Conservation (phyloP, 495 filamentous ascomycete species). For the Penicillium cinerascens region DNA sequence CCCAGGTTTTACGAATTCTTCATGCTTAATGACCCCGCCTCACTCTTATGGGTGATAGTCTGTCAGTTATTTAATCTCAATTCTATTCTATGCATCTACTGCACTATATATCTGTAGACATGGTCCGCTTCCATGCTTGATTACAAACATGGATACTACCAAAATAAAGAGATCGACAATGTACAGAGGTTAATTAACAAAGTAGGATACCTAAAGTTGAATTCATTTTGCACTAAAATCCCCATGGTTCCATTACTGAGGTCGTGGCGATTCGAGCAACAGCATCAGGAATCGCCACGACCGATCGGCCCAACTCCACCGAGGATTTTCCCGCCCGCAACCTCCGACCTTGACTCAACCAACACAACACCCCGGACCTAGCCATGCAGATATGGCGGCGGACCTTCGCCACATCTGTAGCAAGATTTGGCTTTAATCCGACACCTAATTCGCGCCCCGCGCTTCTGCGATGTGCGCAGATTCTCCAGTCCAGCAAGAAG, state of each 20-base stretch:
- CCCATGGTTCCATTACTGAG: not conserved
- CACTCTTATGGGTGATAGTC: not conserved
- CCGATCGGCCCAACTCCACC: constrained; percentile 5
- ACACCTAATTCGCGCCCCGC: constrained; percentile 12
- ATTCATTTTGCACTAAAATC: too few species aligned
- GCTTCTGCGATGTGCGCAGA: constrained; percentile 36
- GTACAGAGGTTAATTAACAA: too few species aligned
- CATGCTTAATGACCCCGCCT: not conserved
- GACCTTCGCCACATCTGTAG: constrained; percentile 37
- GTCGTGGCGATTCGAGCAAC: not conserved
- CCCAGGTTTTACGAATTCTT: not conserved
- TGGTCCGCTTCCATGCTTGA: too few species aligned
- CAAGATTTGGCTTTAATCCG: constrained; percentile 27
- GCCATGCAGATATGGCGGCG: constrained; percentile 48
- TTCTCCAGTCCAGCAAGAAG: constrained; percentile 32
- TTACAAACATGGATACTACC: too few species aligned
- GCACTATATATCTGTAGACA: too few species aligned
- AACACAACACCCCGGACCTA: constrained; percentile 12
- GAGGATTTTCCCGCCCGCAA: constrained; percentile 21
- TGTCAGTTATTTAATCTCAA: constrained; percentile 7
- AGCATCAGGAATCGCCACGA: too few species aligned
- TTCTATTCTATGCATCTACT: not conserved
- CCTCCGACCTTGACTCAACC: constrained; percentile 18
- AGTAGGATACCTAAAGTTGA: too few species aligned
- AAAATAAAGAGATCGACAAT: too few species aligned